Evolutionary conservation across 106 monocot species (phyloP), one percentile per base, ranked within the genome.

Genomic region (Dendrobium nobile): DNA sequence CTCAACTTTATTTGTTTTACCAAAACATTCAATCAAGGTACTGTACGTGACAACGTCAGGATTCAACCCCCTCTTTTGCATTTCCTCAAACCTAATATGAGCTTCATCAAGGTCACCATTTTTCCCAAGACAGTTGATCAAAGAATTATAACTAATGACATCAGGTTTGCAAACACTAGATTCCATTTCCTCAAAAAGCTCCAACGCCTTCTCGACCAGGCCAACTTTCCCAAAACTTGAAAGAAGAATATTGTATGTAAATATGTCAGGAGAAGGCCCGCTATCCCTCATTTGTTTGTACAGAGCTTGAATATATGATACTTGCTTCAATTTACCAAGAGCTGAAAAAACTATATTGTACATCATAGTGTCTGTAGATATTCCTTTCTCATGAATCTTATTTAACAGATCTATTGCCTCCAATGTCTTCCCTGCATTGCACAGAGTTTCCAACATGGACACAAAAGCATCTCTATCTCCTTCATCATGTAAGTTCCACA

Each of bases 11-110:
- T 87, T 89, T 43, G 83, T 80, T 85, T 91, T 95, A 47, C 93
- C 99, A 93, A 99, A 99, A 79, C 99, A 93, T 91, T 95, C 93
- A 82, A 99, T 95, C 44, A 99, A 88, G 65, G 87, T 95, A 82
- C 95, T 99, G 61, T 95, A 99, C 31, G 95, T 95, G 67, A 95
- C 45, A 47, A 99, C 95, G 88, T 95, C 99, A 40, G 95, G 95
- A 75, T 86, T 88, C 77, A 95, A 75, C 48, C 99, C 99, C 83
- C 86, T 95, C 79, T 99, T 91, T 72, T 93, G 93, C 95, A 99
- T 99, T 84, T 99, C 99, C 85, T 90, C 91, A 78, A 93, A 95
- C 51, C 80, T 86, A 83, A 95, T 86, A 79, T 93, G 92, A 59
- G 99, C 99, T 87, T 95, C 99, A 89, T 99, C 95, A 26, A 99